These are phyloP conservation scores for Populus pruinosa DNA, from an alignment of 345 rosid genomes.

Conservation along the genomic window DNA sequence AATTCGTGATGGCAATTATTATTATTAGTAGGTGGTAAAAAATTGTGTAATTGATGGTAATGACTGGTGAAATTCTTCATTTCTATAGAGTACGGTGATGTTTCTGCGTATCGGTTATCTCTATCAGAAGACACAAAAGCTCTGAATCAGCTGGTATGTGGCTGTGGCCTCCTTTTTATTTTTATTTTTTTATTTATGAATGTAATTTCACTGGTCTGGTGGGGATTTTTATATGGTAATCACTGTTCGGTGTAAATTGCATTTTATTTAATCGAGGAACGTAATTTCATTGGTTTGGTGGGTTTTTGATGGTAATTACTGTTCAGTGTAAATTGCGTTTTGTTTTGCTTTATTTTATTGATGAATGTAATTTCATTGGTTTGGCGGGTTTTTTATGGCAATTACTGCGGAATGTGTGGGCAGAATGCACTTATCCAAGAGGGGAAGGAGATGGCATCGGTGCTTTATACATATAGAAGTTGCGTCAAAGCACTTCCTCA, in stretches of 20 bases:
- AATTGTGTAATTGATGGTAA: too few relatives aligned
- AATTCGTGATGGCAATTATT: background rate
- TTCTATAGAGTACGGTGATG: conserved; percentile 82
- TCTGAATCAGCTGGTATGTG: conserved; percentile 84
- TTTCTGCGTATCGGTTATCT: conserved; percentile 82
- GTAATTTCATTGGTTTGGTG: too few relatives aligned
- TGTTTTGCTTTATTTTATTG: background rate
- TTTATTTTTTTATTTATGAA: too few relatives aligned
- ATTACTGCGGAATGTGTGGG: conserved; percentile 16
- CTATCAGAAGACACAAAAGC: conserved; percentile 98
- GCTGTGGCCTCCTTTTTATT: background rate
- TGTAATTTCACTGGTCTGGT: too few relatives aligned
- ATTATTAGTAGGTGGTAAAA: too few relatives aligned
- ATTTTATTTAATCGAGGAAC: background rate
- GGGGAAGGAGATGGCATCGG: conserved; percentile 96
- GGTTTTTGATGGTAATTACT: background rate
- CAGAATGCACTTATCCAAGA: conserved; percentile 91
- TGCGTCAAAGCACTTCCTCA: conserved; percentile 99
- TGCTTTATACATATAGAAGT: conserved; percentile 93
- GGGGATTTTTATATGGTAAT: too few relatives aligned
- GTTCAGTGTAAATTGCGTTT: background rate
- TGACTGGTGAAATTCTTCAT: background rate
- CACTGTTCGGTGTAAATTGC: background rate
- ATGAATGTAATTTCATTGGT: background rate
- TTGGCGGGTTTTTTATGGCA: conserved; percentile 2